A percentile compares a stretch with the other conserved stretches of the same genome.
Conservation (phyloP, 345 rosid genomes). For the rapeseed (Brassica napus) region DNA sequence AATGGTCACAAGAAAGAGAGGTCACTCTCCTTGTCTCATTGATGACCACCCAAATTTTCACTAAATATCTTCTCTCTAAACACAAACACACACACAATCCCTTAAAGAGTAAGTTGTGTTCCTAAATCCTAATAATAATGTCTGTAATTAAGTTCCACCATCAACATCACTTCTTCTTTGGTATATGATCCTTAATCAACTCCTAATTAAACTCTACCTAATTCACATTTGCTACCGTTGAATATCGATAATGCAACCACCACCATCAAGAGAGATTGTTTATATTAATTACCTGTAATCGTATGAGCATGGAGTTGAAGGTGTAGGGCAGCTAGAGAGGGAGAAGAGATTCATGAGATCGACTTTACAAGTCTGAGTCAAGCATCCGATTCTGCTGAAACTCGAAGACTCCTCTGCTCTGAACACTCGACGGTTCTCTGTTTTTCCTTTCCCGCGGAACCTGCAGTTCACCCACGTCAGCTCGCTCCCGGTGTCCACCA, state of each 20-base stretch:
- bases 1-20: constrained; percentile 18
- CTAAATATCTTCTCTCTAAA: constrained; percentile 15
- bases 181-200: constrained; percentile 2
- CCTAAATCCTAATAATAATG: not conserved
- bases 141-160: constrained; percentile 12
- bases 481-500: constrained; percentile 61
- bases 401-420: constrained; percentile 48
- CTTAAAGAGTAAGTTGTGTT: not conserved
- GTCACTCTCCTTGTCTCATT: constrained; percentile 5
- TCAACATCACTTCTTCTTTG: not conserved
- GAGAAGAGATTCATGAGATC: constrained; percentile 57
- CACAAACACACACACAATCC: constrained; percentile 9
- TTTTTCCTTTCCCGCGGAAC: constrained; percentile 21
- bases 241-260: not conserved
- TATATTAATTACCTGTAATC: constrained; percentile 51
- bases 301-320: constrained; percentile 55
- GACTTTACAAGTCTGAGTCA: constrained; percentile 52
- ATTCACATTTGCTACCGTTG: not conserved
- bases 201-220: constrained; percentile 18
- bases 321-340: constrained; percentile 50
- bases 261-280: not conserved
- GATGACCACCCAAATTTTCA: constrained; percentile 24
- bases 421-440: constrained; percentile 38
- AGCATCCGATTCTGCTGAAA: constrained; percentile 53
- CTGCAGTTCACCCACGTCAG: constrained; percentile 61